Percentiles rank a stretch among this genome's conserved stretches.
These are phyloP conservation scores for Fusarium veterinarium DNA, from an alignment of 2,329 filamentous ascomycete genomes.

Conservation along the genomic window DNA sequence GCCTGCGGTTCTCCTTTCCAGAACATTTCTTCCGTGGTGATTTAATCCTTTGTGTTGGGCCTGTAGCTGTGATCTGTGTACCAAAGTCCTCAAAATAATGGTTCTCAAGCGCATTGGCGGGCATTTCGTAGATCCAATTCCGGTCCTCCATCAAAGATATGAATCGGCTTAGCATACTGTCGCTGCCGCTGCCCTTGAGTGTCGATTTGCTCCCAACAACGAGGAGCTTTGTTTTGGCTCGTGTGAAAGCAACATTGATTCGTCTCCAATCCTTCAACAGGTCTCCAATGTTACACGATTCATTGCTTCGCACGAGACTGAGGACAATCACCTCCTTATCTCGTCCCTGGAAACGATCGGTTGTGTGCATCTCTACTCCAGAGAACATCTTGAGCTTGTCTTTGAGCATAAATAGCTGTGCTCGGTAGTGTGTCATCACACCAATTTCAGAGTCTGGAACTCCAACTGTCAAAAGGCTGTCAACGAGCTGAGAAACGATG, in stretches of 20 bases:
- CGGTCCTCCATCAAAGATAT: conserved; percentile 80
- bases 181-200: conserved; percentile 75
- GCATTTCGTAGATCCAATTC: conserved; percentile 84
- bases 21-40: conserved; percentile 45
- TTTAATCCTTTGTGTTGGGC: conserved; percentile 44
- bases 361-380: conserved; percentile 92
- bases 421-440: conserved; percentile 96
- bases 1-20: conserved; percentile 60
- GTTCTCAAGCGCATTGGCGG: conserved; percentile 69
- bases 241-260: conserved; percentile 95
- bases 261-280: conserved; percentile 90
- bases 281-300: conserved; percentile 85
- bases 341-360: conserved; percentile 94
- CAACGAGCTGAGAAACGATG: conserved; percentile 82
- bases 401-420: conserved; percentile 86
- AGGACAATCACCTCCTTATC: conserved; percentile 95
- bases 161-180: conserved; percentile 82
- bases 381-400: conserved; percentile 71
- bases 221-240: conserved; percentile 90
- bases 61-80: conserved; percentile 60
- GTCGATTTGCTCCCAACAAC: conserved; percentile 87
- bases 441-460: conserved; percentile 83
- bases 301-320: conserved; percentile 88
- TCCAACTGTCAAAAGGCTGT: conserved; percentile 79
- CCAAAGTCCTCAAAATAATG: conserved; percentile 74